phyloP scores from a whole-genome alignment of 331 rosid genomes.

The Spiraea crenata region DNA sequence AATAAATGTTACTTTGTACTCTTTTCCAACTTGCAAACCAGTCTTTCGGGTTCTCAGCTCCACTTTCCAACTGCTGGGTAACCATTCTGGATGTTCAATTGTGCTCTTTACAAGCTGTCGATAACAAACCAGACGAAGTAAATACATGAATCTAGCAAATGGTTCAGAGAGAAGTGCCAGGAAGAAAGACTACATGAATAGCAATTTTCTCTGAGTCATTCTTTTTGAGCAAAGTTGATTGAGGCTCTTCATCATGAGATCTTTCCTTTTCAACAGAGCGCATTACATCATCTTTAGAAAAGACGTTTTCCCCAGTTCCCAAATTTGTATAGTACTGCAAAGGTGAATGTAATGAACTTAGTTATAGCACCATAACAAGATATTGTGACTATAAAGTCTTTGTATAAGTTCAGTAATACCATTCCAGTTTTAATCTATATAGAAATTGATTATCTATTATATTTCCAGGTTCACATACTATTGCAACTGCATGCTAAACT shows the following conservation, averaged over 20 bases:
- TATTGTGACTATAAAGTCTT: constrained; percentile 12
- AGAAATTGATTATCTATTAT: neutral
- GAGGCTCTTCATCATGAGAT: constrained; percentile 12
- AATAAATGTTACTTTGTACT: constrained; percentile 59
- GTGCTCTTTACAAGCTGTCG: constrained; percentile 42
- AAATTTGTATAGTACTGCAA: constrained; percentile 33
- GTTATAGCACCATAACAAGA: constrained; percentile 2
- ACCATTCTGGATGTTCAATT: constrained; percentile 71
- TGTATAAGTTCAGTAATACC: constrained; percentile 9
- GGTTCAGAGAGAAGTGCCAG: constrained; percentile 15
- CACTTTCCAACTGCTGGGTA: constrained; percentile 82
- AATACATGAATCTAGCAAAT: constrained; percentile 15
- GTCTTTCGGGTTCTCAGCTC: constrained; percentile 65
- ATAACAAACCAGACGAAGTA: constrained; percentile 19
- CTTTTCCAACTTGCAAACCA: constrained; percentile 57
- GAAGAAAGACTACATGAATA: constrained; percentile 38
- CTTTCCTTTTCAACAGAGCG: constrained; percentile 28
- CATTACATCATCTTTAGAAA: constrained; percentile 39
- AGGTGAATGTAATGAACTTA: constrained; percentile 23
- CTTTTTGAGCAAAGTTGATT: constrained; percentile 12
- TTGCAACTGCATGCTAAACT: neutral
- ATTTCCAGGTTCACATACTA: neutral
- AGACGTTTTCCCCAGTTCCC: constrained; percentile 42
- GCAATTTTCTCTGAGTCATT: constrained; percentile 28
- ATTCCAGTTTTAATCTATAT: neutral